A percentile compares a stretch with the other conserved stretches of the same genome.
phyloP scores from a whole-genome alignment of 2,329 filamentous ascomycete genomes.

The Beauveria scarabaeidicola region DNA sequence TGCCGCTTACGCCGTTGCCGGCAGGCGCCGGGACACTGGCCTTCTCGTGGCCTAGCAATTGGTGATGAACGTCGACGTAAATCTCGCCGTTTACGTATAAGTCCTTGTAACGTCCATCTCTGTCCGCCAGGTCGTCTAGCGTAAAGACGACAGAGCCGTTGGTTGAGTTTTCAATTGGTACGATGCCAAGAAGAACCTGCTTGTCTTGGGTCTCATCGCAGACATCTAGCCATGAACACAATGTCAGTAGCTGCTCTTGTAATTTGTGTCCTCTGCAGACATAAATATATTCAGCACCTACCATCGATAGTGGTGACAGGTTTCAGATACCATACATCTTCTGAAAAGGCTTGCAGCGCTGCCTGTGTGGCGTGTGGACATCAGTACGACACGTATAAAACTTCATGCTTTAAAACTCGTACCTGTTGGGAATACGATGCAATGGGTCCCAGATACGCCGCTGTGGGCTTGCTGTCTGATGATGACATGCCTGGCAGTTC shows the following conservation, averaged over 20 bases:
- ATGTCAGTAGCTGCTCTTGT: neutral
- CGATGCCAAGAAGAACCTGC: conserved; percentile 61
- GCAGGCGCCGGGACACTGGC: neutral
- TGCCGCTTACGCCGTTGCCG: conserved; percentile 26
- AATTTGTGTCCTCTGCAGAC: neutral
- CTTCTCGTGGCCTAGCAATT: conserved; percentile 54
- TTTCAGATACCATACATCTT: conserved; percentile 37
- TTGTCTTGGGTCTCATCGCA: conserved; percentile 69
- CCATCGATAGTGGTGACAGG: conserved; percentile 45
- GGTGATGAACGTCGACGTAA: conserved; percentile 85
- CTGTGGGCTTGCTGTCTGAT: conserved; percentile 8
- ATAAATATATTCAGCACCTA: conserved; percentile 20
- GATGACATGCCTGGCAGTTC: neutral
- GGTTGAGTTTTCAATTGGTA: conserved; percentile 93
- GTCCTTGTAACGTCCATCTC: conserved; percentile 52
- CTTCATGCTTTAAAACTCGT: neutral
- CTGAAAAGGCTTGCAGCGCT: conserved; percentile 38
- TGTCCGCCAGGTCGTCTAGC: conserved; percentile 78
- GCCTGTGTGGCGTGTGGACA: conserved; percentile 27
- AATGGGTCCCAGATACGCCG: conserved; percentile 5
- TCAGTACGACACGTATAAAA: neutral
- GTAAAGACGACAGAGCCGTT: conserved; percentile 90
- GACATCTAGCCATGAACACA: conserved; percentile 46
- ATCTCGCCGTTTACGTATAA: conserved; percentile 74
- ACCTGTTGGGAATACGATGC: conserved; percentile 12